Evolutionary conservation across 257 asterid species (phyloP), one percentile per base, ranked within the genome.

Genomic region (Agastache rugosa): DNA sequence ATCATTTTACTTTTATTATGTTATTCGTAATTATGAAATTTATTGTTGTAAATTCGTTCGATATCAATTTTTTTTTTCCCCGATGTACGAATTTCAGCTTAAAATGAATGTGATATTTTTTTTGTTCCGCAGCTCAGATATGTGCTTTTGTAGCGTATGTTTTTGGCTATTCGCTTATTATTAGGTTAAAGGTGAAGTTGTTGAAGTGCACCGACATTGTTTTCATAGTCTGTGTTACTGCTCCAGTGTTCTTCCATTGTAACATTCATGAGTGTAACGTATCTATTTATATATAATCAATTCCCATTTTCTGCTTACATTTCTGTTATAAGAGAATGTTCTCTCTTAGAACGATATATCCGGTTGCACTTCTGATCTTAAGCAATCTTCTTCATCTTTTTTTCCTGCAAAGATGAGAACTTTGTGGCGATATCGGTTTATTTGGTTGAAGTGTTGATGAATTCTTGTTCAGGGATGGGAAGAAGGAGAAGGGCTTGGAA

Each of bases 401-500:
- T 72, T 22, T 22, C 23, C 25, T 67, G 23, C 63, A 53, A 67
- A 39, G 48, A 37, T 48, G 50, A 19, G 47, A 55, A 67, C 4
- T 56, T 45, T 25, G 17, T 5, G 15, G 61, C 11, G 4, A n/a
- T 53, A 19, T 9, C 19, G n/a, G 14, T 37, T 54, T 6, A 27
- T 53, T 15, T 34, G 44, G 42, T 51, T 22, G 6, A 15, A 48
- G 11, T 55, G 53, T 22, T 20, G 35, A 58, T 53, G 55, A 16
- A 42, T 76, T 54, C 14, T 59, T 69, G 60, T 58, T 67, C 74
- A 94, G 99, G 97, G 99, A 69, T 94, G 97, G 99, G 99, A 92
- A 89, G 99, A 94, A 90, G 99, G 99, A 73, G 97, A 94, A 85
- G 99, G 99, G 45, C 91, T 92, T 25, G 99, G 99, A 61, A 94